Base-by-base conservation (phyloP, 164 flowering plant species). In the Dillenia turbinata region DNA sequence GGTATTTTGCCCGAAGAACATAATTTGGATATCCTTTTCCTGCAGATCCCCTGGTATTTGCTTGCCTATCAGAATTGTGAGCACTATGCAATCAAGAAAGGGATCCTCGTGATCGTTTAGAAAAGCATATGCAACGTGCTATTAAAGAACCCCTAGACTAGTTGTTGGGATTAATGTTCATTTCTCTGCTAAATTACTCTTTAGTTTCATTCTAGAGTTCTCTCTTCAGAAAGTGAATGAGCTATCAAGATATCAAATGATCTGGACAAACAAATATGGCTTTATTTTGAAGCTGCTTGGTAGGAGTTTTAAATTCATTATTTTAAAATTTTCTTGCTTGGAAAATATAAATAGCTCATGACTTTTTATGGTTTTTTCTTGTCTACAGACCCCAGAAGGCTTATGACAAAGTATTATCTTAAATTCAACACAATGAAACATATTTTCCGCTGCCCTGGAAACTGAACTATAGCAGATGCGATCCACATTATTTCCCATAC, bases 351-450 rank as follows among this genome's bases (percentile, higher is more conserved):
- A 48, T 53, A 40, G 66, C 52, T 8, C 17, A 46, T 10, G 14
- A 14, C 9, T 10, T 3, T 15, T 3, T 12, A 47, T 55, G 43
- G 50, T 50, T 12, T 65, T 65, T 67, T 63, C 51, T 15, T 64
- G 55, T 66, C 55, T 61, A 47, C 78, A 89, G 97, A 95, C 61
- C 99, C 99, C 54, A 97, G 96, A 75, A 81, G 71, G 74, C 63
- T 95, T 86, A 95, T 19, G 99, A 88, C 99, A 56, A 90, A 88
- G 77, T 95, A 92, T 73, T 92, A 95, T 67, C 73, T 92, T 83
- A 95, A 87, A 69, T 92, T 92, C 13, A 71, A 80, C 64, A 92
- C 97, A 22, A 90, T 95, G 99, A 95, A 92, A 66, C 78, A 79
- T 75, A 86, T 95, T 49, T 87, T 92, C 78, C 81, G 76, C 68